Evolutionary conservation across 73 alveolate genomes (phyloP).

Genomic region (Paramecium primaurelia): DNA sequence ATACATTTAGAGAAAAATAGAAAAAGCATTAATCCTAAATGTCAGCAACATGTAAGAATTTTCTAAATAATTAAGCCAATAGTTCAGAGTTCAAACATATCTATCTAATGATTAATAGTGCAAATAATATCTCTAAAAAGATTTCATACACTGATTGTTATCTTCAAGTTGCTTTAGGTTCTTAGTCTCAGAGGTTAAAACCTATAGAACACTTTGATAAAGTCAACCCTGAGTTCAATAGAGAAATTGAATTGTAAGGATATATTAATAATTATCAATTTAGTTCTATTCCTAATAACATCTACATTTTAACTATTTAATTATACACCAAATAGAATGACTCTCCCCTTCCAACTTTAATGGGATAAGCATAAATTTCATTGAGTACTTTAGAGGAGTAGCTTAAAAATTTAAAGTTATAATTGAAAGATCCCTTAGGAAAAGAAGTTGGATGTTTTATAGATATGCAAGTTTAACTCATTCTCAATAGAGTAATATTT

Average conservation of each 20-base stretch:
- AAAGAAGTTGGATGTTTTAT: neutral
- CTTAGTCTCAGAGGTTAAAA: neutral
- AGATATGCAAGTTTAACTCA: neutral
- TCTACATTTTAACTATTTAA: neutral
- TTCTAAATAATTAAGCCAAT: neutral
- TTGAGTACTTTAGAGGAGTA: neutral
- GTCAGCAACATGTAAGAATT: constrained; percentile 6
- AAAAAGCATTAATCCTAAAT: neutral
- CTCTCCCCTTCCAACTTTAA: neutral
- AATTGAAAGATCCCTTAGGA: constrained; percentile 32
- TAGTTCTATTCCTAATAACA: neutral
- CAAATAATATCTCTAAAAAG: neutral
- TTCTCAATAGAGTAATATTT: neutral
- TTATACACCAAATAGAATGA: neutral
- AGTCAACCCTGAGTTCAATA: neutral
- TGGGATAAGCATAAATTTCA: neutral
- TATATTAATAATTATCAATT: neutral
- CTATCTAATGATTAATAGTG: neutral
- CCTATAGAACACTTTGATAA: constrained; percentile 7
- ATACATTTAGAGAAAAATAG: neutral
- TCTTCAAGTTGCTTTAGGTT: neutral
- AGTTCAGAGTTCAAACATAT: neutral
- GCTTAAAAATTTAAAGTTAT: neutral
- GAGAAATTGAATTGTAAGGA: constrained; percentile 26
- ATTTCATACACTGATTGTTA: neutral